Percentiles rank a stretch among this genome's conserved stretches.
Conservation (phyloP, 768 basidiomycete genomes). For the Suillus sp. region DNA sequence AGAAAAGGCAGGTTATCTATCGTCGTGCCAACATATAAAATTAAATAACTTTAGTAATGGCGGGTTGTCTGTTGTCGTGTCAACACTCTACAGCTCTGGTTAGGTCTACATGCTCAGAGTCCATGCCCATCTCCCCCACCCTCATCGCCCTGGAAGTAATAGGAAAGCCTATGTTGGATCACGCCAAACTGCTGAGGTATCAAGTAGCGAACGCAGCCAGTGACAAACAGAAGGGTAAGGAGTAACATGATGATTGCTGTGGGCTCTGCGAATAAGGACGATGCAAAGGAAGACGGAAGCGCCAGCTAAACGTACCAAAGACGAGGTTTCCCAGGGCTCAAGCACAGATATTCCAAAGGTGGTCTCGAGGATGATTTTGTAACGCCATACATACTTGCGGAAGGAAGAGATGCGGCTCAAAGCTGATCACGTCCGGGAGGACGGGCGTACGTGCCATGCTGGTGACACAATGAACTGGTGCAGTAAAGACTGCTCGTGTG, state of each 20-base stretch:
- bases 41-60: not conserved
- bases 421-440: conserved; percentile 9
- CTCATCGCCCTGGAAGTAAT: conserved; percentile 65
- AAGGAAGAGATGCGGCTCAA: conserved; percentile 17
- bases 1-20: not conserved
- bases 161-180: conserved; percentile 54
- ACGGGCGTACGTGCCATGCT: not conserved
- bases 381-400: conserved; percentile 48
- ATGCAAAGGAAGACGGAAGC: not conserved
- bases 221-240: conserved; percentile 47
- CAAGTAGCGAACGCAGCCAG: conserved; percentile 53
- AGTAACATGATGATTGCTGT: conserved; percentile 44
- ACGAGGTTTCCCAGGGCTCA: conserved; percentile 70
- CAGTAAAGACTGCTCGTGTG: conserved; percentile 6
- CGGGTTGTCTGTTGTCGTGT: not conserved
- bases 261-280: not conserved
- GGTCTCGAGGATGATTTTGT: conserved; percentile 56
- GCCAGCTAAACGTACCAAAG: conserved; percentile 45
- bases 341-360: conserved; percentile 62
- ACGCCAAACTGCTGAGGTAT: conserved; percentile 57
- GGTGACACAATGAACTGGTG: not conserved
- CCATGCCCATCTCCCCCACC: conserved; percentile 28
- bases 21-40: not conserved
- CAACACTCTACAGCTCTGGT: conserved; percentile 18
- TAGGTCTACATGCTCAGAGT: conserved; percentile 25